Base-by-base conservation (phyloP, 768 basidiomycete species). In the Leccinum subtestaceum region DNA sequence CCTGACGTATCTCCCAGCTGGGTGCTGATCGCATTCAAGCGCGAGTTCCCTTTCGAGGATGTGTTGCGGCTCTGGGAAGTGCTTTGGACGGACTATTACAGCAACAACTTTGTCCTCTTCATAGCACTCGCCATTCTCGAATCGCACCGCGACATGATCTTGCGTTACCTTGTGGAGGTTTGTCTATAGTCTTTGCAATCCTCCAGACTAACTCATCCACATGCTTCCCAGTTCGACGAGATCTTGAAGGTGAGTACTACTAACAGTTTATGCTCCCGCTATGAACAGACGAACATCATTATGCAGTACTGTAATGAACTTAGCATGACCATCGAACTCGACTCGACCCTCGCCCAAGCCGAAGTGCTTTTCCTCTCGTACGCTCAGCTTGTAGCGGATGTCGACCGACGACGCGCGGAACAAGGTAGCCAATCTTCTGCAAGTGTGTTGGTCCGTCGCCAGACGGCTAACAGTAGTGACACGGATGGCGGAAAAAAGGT, bases 351-450 rank as follows among this genome's bases (percentile, higher is more conserved):
- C 9, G 89, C 93, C 0, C 97, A 98, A 75, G 97, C 96, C 10
- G 97, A 99, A 74, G 95, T 98, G 15, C 81, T 99, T 21, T 98
- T 93, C 80, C 81, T 96, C 2, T 94, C 94, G 1, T 98, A 97
- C 77, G 78, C 87, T 12, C 88, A 91, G 67, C 75, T 97, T 21
- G 87, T 98, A 21, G 89, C 89, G 10, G 94, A 96, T 70, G 85
- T 96, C 65, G 94, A 97, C 71, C 84, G 89, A 36, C 84, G 89
- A 62, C 83, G 81, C 62, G 84, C 83, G 0, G 91, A 93, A 61
- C 81, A 81, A 50, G 53, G 55, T 4, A 60, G 64, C 13, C 61
- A 58, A 17, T 54, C 38, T 45, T 56, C 70, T 1, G 55, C 68
- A 3, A 52, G 55, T 17, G 74, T 64, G 55, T 70, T 75, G 58